Evolutionary conservation across 768 basidiomycete genomes (phyloP).

Genomic region (Hygrocybe punicea): DNA sequence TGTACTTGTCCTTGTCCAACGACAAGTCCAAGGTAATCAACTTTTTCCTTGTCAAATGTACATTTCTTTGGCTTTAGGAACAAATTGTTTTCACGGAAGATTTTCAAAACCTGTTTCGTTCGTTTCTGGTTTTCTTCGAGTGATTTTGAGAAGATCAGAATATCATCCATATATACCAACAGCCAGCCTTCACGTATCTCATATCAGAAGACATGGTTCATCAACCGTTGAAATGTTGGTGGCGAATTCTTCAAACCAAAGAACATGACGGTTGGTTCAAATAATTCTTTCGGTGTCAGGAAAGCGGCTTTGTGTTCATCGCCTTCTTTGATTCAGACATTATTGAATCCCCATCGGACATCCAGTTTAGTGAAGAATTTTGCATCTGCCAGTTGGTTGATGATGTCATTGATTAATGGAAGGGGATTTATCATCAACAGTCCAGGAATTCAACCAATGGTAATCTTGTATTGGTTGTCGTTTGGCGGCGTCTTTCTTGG

Average conservation of each 20-base stretch:
- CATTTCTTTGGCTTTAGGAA: slow-evolving; percentile 40
- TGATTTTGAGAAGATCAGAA: slow-evolving; percentile 32
- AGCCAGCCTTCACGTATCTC: slow-evolving; percentile 27
- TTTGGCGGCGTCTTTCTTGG: slow-evolving; percentile 22
- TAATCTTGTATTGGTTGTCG: slow-evolving; percentile 34
- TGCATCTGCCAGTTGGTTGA: slow-evolving; percentile 24
- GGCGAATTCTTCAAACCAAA: slow-evolving; percentile 23
- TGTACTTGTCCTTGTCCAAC: slow-evolving; percentile 7
- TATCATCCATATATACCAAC: slow-evolving; percentile 44
- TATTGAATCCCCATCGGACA: slow-evolving; percentile 28
- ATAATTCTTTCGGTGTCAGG: slow-evolving; percentile 4
- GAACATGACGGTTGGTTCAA: slow-evolving; percentile 13
- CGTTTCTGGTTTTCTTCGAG: slow-evolving; percentile 14
- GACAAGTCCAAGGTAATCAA: slow-evolving; percentile 31
- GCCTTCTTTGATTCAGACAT: slow-evolving; percentile 5
- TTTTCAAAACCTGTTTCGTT: slow-evolving; percentile 23
- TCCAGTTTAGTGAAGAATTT: slow-evolving; percentile 37
- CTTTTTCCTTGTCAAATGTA: slow-evolving; percentile 16
- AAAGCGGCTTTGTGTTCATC: slow-evolving; percentile 14
- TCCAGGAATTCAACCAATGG: slow-evolving; percentile 32
- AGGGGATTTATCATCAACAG: slow-evolving; percentile 34
- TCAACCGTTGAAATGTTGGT: slow-evolving; percentile 17
- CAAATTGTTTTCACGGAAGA: slow-evolving; percentile 30
- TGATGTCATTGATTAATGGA: slow-evolving; percentile 29
- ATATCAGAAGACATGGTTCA: slow-evolving; percentile 17